Base-by-base conservation (phyloP, 176 grass and related monocot species). In the Leersia perrieri region DNA sequence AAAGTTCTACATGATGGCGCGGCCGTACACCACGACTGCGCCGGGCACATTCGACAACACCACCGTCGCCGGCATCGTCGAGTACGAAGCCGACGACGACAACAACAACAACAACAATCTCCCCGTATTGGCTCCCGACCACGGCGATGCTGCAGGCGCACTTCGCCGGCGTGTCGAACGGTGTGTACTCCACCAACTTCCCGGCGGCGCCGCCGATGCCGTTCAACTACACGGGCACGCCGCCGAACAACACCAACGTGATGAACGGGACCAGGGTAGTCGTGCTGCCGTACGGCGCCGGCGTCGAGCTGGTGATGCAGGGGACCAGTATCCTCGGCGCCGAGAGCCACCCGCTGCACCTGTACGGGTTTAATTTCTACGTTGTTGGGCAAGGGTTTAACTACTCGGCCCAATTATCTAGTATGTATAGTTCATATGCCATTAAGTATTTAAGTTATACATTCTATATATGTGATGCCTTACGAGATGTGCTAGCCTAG, bases 341-440 rank as follows among this genome's bases (percentile, higher is more conserved):
- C 23, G 93, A 96, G 82, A 92, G 88, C 85, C 93, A 96, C 82
- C 93, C 93, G 8, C 79, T 96, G 71, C 93, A 96, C 78, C 75
- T 96, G 1, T 90, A 96, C 84, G 93, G 93, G n/a, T n/a, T n/a
- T n/a, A n/a, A n/a, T n/a, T n/a, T n/a, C n/a, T n/a, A n/a, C n/a
- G n/a, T n/a, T n/a, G n/a, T n/a, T n/a, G n/a, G n/a, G n/a, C n/a
- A n/a, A n/a, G n/a, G n/a, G n/a, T n/a, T n/a, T n/a, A n/a, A n/a
- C n/a, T n/a, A n/a, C n/a, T n/a, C n/a, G n/a, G n/a, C n/a, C n/a
- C n/a, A n/a, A n/a, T n/a, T n/a, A n/a, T n/a, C n/a, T n/a, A n/a
- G n/a, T n/a, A n/a, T n/a, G n/a, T n/a, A n/a, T n/a, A n/a, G n/a
- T n/a, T n/a, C n/a, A n/a, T n/a, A n/a, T n/a, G n/a, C n/a, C n/a